Evolutionary conservation across 2,329 filamentous ascomycete species (phyloP), one percentile per base, ranked within the genome.

Genomic region (Metarhizium brunneum): DNA sequence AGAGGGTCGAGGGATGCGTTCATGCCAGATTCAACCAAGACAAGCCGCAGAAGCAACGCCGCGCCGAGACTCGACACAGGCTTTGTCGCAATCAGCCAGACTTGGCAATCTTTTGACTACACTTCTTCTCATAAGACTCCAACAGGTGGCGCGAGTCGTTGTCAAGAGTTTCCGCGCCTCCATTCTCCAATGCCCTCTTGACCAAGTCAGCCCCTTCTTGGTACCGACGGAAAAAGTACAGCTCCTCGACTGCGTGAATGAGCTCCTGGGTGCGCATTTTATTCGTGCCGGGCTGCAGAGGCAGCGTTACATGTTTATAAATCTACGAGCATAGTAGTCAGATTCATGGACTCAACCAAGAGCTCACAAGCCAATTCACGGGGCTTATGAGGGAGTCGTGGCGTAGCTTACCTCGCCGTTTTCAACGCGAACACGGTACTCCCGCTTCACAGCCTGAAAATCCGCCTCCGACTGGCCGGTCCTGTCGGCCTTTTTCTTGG

Each of bases 221-320:
- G 56, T 73, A 83, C 38, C 73, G 68, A 6, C 71, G 66, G 60
- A 77, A 77, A 64, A 80, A 83, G 61, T 83, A 83, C 48, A 83
- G 69, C 65, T 83, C 80, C 63, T 83, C 80, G 7, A 79, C 76
- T 0, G 80, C 80, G 61, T 83, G 79, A 20, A 82, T 57, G 10
- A 79, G 61, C n/a, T 77, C 72, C 59, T 82, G 78, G 1, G 72
- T 68, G 38, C 75, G 70, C 47, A 72, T 73, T 61, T 82, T 83
- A 36, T 70, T 68, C 4, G 73, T 63, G 4, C 54, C 61, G 10
- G 62, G 58, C 2, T 59, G 60, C 11, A 79, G 59, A 0, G 79
- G 78, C 2, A 80, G 60, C 6, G 63, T 57, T 40, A 80, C 65
- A 0, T 65, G 68, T 47, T 74, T 67, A 64, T 71, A 69, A 29